phyloP scores from a whole-genome alignment of 2,329 filamentous ascomycete genomes.

The Exophiala bonariae region DNA sequence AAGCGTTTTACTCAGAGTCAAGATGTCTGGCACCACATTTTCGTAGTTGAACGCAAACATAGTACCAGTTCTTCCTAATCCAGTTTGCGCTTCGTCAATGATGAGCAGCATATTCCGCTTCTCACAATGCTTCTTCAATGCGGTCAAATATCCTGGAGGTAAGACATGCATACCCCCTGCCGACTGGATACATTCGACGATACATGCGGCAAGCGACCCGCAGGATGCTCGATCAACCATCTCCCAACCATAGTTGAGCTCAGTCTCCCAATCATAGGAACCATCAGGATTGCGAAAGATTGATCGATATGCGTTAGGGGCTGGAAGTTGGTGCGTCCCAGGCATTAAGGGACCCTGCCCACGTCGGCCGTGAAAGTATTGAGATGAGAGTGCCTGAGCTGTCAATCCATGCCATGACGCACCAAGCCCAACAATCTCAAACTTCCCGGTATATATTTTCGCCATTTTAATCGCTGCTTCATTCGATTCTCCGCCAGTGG shows the following conservation, averaged over 20 bases:
- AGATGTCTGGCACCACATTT: constrained; percentile 82
- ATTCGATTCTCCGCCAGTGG: constrained; percentile 56
- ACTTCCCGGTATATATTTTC: constrained; percentile 63
- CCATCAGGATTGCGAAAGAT: constrained; percentile 60
- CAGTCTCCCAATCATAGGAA: constrained; percentile 63
- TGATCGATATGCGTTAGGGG: constrained; percentile 62
- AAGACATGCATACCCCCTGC: constrained; percentile 60
- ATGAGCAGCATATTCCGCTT: constrained; percentile 57
- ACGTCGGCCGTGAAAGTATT: constrained; percentile 53
- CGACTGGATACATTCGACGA: constrained; percentile 60
- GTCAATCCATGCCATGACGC: constrained; percentile 64
- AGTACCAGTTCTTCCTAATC: constrained; percentile 83
- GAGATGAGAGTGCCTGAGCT: constrained; percentile 49
- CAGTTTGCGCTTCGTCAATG: constrained; percentile 90
- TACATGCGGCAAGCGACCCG: constrained; percentile 62
- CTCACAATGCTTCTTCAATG: constrained; percentile 52
- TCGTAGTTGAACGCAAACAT: constrained; percentile 98
- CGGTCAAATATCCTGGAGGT: constrained; percentile 60
- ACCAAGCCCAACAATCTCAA: constrained; percentile 61
- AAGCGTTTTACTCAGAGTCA: constrained; percentile 62
- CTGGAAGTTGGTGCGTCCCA: constrained; percentile 57
- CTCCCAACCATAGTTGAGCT: constrained; percentile 61
- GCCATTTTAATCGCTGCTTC: constrained; percentile 65
- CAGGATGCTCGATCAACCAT: constrained; percentile 60
- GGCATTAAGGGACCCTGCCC: constrained; percentile 49